These are phyloP conservation scores for Kurtzmaniella quercitrusa DNA, from an alignment of 1,139 yeast species.

Conservation along the genomic window DNA sequence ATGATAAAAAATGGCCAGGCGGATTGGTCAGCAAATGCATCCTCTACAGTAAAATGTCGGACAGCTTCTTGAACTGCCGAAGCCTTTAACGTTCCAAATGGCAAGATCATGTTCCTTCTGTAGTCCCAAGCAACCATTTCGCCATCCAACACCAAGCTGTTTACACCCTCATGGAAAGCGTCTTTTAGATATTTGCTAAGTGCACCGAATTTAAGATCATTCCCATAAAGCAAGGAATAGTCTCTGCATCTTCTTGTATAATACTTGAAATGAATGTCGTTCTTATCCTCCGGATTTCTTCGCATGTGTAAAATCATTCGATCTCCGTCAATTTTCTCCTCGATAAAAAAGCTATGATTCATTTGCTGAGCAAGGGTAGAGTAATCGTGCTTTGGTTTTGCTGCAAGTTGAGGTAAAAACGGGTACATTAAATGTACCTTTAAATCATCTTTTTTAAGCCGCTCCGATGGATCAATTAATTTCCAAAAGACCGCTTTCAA, in stretches of 20 bases:
- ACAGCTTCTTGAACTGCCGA: constrained; percentile 59
- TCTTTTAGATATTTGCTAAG: constrained; percentile 52
- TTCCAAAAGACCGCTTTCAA: constrained; percentile 59
- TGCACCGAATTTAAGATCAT: constrained; percentile 53
- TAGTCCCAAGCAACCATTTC: constrained; percentile 91
- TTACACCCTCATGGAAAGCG: constrained; percentile 39
- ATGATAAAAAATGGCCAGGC: constrained; percentile 61
- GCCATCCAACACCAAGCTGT: constrained; percentile 72
- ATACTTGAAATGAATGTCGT: constrained; percentile 40
- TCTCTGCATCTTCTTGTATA: constrained; percentile 71
- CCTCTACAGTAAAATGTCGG: constrained; percentile 37
- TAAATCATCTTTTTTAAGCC: constrained; percentile 43
- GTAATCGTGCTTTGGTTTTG: constrained; percentile 47
- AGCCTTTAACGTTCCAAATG: constrained; percentile 76
- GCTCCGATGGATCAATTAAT: constrained; percentile 44
- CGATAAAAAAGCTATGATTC: constrained; percentile 58
- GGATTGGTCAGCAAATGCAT: constrained; percentile 33
- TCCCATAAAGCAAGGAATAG: constrained; percentile 72
- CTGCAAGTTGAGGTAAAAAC: constrained; percentile 71
- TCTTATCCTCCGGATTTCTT: constrained; percentile 6
- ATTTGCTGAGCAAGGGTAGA: constrained; percentile 44
- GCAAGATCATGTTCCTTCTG: constrained; percentile 53
- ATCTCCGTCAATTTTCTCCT: constrained; percentile 94
- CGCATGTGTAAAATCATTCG: constrained; percentile 69
- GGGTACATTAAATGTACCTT: constrained; percentile 48